Percentiles rank a stretch among this genome's conserved stretches.
Conservation (phyloP, 805 yeast species). For the Starmera quercuum region DNA sequence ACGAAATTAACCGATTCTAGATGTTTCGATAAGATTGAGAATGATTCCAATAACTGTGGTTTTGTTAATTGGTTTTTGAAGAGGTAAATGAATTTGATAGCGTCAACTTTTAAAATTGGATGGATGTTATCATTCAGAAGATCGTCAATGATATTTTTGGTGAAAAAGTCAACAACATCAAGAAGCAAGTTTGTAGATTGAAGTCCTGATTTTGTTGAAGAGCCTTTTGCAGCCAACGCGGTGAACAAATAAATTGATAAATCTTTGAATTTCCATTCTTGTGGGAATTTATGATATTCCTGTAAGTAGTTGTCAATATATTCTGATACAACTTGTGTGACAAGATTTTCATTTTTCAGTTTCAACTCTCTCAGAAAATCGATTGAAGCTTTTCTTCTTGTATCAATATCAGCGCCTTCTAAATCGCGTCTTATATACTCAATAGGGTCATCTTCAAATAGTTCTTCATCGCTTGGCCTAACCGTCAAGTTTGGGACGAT, state of each 20-base stretch:
- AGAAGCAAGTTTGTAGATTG: conserved; percentile 77
- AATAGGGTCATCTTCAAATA: conserved; percentile 95
- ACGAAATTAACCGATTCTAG: conserved; percentile 63
- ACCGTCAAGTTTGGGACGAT: conserved; percentile 83
- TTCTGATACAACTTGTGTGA: conserved; percentile 66
- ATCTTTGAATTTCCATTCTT: conserved; percentile 81
- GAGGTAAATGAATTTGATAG: conserved; percentile 81
- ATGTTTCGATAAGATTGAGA: conserved; percentile 72
- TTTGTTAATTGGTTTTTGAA: conserved; percentile 92
- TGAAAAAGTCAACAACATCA: conserved; percentile 83
- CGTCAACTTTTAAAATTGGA: conserved; percentile 84
- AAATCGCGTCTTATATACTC: conserved; percentile 87
- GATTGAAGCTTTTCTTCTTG: conserved; percentile 88
- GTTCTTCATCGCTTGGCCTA: conserved; percentile 83
- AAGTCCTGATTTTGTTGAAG: conserved; percentile 80
- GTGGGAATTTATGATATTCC: conserved; percentile 33
- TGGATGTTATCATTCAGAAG: conserved; percentile 50
- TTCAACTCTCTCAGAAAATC: conserved; percentile 85
- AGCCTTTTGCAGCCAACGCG: conserved; percentile 86
- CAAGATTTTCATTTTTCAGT: conserved; percentile 62
- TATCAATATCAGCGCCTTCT: conserved; percentile 91
- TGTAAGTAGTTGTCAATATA: conserved; percentile 64
- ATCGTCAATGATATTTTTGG: conserved; percentile 75
- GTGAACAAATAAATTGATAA: conserved; percentile 80
- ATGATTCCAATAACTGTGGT: conserved; percentile 67